These are phyloP conservation scores for Starmera stellimalicola DNA, from an alignment of 1,139 yeast genomes.

Conservation along the genomic window DNA sequence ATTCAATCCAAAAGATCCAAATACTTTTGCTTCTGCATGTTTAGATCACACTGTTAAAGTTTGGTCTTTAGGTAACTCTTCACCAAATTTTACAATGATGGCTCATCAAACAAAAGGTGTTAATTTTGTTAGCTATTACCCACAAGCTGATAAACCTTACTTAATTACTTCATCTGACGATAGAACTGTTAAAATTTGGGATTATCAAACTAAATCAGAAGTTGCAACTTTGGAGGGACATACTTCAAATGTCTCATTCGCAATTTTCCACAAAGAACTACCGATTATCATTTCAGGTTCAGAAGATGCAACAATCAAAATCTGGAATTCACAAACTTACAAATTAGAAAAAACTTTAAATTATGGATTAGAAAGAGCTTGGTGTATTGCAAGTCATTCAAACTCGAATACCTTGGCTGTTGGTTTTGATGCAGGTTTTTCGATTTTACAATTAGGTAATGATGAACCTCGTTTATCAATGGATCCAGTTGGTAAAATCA, in stretches of 20 bases:
- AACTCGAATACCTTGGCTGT: conserved; percentile 76
- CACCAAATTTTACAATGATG: conserved; percentile 82
- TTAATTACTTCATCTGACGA: conserved; percentile 91
- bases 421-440: conserved; percentile 93
- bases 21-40: conserved; percentile 95
- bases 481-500: conserved; percentile 87
- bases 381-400: conserved; percentile 84
- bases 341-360: conserved; percentile 84
- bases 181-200: conserved; percentile 87
- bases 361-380: conserved; percentile 88
- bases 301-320: conserved; percentile 70
- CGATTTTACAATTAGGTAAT: conserved; percentile 78
- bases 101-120: conserved; percentile 94
- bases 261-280: conserved; percentile 91
- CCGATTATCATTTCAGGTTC: conserved; percentile 82
- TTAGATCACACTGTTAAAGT: conserved; percentile 93
- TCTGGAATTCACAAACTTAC: conserved; percentile 76
- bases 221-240: conserved; percentile 95
- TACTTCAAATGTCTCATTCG: conserved; percentile 88
- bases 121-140: conserved; percentile 92
- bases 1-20: conserved; percentile 95
- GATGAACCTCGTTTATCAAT: conserved; percentile 91
- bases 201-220: conserved; percentile 92
- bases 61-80: conserved; percentile 89
- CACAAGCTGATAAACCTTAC: conserved; percentile 95